phyloP scores from a whole-genome alignment of 768 basidiomycete species.

The Macrocybe gigantea region DNA sequence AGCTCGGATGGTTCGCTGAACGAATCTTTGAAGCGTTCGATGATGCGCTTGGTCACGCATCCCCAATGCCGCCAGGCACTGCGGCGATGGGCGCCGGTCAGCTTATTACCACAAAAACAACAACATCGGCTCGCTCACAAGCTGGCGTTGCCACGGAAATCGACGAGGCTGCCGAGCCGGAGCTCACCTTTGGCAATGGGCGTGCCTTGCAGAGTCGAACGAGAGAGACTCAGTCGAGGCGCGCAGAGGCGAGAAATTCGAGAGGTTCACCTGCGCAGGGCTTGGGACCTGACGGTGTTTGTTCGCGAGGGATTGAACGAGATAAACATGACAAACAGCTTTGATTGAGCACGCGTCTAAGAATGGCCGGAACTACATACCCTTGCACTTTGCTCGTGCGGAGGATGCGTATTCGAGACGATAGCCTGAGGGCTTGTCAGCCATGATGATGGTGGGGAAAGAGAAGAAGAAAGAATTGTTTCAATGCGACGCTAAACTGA shows the following conservation, averaged over 20 bases:
- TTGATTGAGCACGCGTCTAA: constrained; percentile 5
- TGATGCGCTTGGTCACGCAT: constrained; percentile 64
- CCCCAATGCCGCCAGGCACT: constrained; percentile 92
- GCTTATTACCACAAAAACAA: no score
- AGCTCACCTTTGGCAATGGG: constrained; percentile 66
- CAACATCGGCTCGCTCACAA: constrained; percentile 42
- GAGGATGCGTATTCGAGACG: constrained; percentile 73
- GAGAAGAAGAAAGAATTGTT: constrained; percentile 15
- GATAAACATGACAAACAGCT: constrained; percentile 18
- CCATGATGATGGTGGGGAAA: constrained; percentile 25
- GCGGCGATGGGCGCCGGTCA: background rate
- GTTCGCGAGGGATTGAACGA: constrained; percentile 14
- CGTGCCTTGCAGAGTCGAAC: constrained; percentile 41
- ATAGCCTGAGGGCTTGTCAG: constrained; percentile 59
- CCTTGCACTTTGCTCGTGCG: constrained; percentile 74
- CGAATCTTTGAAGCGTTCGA: constrained; percentile 63
- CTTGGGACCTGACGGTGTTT: constrained; percentile 52
- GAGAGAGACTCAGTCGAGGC: no score
- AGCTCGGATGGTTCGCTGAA: constrained; percentile 60
- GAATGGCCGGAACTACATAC: constrained; percentile 27
- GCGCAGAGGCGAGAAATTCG: no score
- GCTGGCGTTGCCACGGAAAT: constrained; percentile 60
- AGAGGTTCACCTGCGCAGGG: constrained; percentile 57
- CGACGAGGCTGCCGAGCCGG: constrained; percentile 70
- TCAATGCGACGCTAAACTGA: no score